Evolutionary conservation across 192 early-diverging fungal species (phyloP).

Genomic region (Podila epigama): DNA sequence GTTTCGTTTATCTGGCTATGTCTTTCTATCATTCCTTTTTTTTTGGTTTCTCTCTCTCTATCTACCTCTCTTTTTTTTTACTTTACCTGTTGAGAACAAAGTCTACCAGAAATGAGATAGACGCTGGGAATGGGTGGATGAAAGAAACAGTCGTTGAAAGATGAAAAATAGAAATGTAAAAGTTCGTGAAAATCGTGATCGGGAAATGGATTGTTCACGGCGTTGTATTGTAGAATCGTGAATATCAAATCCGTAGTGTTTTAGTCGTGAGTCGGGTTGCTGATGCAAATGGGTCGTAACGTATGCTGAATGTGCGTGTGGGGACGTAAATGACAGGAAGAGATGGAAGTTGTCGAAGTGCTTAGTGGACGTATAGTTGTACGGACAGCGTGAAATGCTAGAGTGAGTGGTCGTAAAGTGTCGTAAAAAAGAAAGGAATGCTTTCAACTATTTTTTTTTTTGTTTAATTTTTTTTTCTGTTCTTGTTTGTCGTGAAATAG

Average conservation of each 20-base stretch:
- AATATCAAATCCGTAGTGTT: not conserved
- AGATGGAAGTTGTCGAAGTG: not conserved
- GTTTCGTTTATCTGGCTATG: too few species aligned
- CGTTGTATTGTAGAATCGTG: not conserved
- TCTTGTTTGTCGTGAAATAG: constrained; percentile 9
- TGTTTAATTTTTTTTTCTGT: too few species aligned
- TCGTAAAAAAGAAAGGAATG: not conserved
- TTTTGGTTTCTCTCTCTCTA: too few species aligned
- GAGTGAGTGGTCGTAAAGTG: not conserved
- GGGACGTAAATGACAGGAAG: not conserved
- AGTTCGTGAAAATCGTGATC: constrained; percentile 1
- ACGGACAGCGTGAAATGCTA: not conserved
- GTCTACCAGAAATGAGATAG: too few species aligned
- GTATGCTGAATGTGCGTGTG: too few species aligned
- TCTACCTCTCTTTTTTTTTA: not conserved
- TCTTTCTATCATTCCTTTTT: too few species aligned
- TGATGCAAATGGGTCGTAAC: not conserved
- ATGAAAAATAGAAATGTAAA: too few species aligned
- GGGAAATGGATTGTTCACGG: not conserved
- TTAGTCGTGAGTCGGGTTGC: not conserved
- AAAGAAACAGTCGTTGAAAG: not conserved
- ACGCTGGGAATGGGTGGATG: not conserved
- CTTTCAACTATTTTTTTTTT: not conserved
- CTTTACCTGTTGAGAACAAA: not conserved
- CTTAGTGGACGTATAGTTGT: not conserved